Evolutionary conservation across 225 moss, liverwort and hornwort species (phyloP), one percentile per base, ranked within the genome.

Genomic region (Climacium dendroides): DNA sequence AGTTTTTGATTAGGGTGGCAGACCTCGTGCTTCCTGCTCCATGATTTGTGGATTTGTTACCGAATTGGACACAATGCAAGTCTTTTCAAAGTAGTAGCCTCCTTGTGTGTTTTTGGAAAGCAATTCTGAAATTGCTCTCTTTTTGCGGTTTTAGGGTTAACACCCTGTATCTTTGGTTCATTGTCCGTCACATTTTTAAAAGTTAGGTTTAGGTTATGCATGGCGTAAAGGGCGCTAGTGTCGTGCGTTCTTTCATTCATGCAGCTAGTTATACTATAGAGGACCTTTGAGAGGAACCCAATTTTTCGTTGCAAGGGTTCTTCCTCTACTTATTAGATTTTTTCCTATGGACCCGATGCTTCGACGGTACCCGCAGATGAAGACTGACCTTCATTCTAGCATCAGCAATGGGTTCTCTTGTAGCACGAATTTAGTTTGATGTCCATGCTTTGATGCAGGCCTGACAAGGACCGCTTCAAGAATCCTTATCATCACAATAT

Each of bases 381-480:
- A 43, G 41, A 53, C 39, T 57, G 39, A 61, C 45, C 22, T 61
- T 25, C 32, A 73, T 84, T 45, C 45, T 7, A 84, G 34, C 83
- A 39, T 53, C 71, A 55, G 41, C 22, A 57, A 71, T 72, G 17
- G 62, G 13, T 75, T 79, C 23, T 74, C 43, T 71, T 79, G 58
- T 39, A 62, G 35, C 43, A 23, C 25, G 32, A 61, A 88, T 85
- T 32, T 29, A 19, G 48, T 59, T 61, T 85, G 76, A 83, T n/a
- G 41, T 72, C 37, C 50, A 71, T 85, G 45, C 61, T 80, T 58
- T 74, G 88, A 85, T 85, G 90, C 91, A 95, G 95, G 88, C 95
- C 95, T 48, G 94, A 95, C 79, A 95, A 92, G 86, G 94, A 95
- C 87, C 94, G 96, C 50, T 95, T 96, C 83, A 91, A 92, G 90